Evolutionary conservation across 345 rosid genomes (phyloP).

Genomic region (Erodium maritimum): DNA sequence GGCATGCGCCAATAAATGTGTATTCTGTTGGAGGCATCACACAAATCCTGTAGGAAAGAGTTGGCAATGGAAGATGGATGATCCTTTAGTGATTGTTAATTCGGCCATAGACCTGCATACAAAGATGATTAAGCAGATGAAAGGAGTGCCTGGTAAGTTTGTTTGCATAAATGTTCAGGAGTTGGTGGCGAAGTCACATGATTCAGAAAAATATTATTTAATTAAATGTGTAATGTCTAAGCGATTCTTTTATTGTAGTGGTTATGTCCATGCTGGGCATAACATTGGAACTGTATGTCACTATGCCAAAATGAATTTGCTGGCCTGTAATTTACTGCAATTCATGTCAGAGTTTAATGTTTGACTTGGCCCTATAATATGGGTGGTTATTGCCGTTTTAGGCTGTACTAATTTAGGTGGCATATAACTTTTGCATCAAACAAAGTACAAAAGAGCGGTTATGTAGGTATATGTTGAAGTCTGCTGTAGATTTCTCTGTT

Average conservation of each 20-base stretch:
- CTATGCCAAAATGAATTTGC: not conserved
- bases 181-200: not conserved
- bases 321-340: not conserved
- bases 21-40: slow-evolving; percentile 99
- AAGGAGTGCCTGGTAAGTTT: slow-evolving; percentile 88
- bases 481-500: not conserved
- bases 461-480: not conserved
- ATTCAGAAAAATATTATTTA: no score
- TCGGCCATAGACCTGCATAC: slow-evolving; percentile 77
- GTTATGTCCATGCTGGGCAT: no score
- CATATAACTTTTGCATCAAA: no score
- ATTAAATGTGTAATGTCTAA: not conserved
- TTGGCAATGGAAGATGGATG: slow-evolving; percentile 99
- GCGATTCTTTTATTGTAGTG: no score
- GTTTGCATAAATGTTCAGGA: not conserved
- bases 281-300: not conserved
- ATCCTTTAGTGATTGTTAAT: slow-evolving; percentile 71
- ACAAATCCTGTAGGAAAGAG: slow-evolving; percentile 97
- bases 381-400: no score
- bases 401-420: no score
- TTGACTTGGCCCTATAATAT: not conserved
- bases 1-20: slow-evolving; percentile 99
- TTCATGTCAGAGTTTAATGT: not conserved
- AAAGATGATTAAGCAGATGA: slow-evolving; percentile 95
- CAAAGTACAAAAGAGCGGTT: no score